Evolutionary conservation across 257 asterid species (phyloP), one percentile per base, ranked within the genome.

Genomic region (Solanum chilense): DNA sequence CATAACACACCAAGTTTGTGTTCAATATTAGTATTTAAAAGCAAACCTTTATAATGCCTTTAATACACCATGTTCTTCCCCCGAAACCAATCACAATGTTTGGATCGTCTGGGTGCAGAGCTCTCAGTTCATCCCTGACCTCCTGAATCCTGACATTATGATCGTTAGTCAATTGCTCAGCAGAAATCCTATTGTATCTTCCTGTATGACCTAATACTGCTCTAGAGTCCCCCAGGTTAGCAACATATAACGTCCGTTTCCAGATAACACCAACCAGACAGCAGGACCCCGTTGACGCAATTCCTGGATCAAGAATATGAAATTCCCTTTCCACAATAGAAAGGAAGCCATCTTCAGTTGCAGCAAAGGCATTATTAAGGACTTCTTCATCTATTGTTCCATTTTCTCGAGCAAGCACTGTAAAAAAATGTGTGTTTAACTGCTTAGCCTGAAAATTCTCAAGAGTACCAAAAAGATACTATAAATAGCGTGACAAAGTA

Each of bases 161-260:
- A 85, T 96, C 98, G 69, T 18, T 60, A 3, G 97, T 96, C 89
- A 96, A 92, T 90, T 92, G 98, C 87, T 96, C 95, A 27, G 98
- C 96, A 6, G 87, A 86, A 42, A 96, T 90, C 84, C 88, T 91
- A 44, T 92, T 89, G 16, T 92, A 88, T 74, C 85, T 87, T 84
- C 91, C 93, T 80, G 88, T 77, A 89, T 37, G 88, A 69, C 98
- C 98, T 41, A 96, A 82, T 44, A 95, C 98, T 56, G 98, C 99
- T 92, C 99, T 92, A 18, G 97, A 96, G 90, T 96, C 98, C 27
- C 99, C 99, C 73, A 95, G 88, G 90, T 96, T 95, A 86, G 98
- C 98, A 83, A 90, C 82, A 87, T 85, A 93, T 39, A 96, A 86
- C 56, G 91, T 92, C 41, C 93, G 88, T 27, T 90, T 91, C 95